Percentiles rank a stretch among this genome's conserved stretches.
phyloP scores from a whole-genome alignment of 768 basidiomycete species.

The Tylopilus balloui region DNA sequence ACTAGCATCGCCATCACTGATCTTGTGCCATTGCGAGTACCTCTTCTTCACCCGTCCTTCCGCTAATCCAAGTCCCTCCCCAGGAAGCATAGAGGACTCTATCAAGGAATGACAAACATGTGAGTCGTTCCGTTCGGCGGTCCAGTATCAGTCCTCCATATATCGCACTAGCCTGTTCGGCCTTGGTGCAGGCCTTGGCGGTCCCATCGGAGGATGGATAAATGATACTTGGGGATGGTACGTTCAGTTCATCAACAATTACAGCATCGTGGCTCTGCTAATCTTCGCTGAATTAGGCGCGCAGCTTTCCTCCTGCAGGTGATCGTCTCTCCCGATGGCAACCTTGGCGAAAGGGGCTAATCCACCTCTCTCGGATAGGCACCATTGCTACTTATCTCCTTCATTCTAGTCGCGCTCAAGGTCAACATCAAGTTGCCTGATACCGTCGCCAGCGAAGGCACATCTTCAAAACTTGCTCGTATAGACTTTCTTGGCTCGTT shows the following conservation, averaged over 20 bases:
- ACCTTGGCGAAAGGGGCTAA: conserved; percentile 6
- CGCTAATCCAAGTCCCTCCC: neutral
- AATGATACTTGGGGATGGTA: conserved; percentile 85
- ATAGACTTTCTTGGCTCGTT: conserved; percentile 84
- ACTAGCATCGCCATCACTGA: conserved; percentile 83
- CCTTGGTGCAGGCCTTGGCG: conserved; percentile 75
- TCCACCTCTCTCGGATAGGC: conserved; percentile 41
- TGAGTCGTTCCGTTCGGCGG: conserved; percentile 33
- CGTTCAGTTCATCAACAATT: conserved; percentile 32
- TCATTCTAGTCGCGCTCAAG: conserved; percentile 66
- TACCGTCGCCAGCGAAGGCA: conserved; percentile 53
- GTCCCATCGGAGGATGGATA: conserved; percentile 79
- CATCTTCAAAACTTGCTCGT: conserved; percentile 63
- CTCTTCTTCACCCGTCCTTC: conserved; percentile 1
- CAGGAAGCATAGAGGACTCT: conserved; percentile 82
- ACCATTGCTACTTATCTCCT: conserved; percentile 70
- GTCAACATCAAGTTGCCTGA: conserved; percentile 75
- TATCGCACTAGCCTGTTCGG: conserved; percentile 62
- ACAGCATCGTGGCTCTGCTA: neutral
- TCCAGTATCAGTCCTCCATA: conserved; percentile 9
- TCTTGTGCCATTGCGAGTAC: conserved; percentile 76
- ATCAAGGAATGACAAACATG: conserved; percentile 91
- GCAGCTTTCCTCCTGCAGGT: conserved; percentile 86
- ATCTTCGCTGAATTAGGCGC: conserved; percentile 53
- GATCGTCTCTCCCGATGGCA: conserved; percentile 14